Base-by-base conservation (phyloP, 345 rosid species). In the Moricandia moricandioides region DNA sequence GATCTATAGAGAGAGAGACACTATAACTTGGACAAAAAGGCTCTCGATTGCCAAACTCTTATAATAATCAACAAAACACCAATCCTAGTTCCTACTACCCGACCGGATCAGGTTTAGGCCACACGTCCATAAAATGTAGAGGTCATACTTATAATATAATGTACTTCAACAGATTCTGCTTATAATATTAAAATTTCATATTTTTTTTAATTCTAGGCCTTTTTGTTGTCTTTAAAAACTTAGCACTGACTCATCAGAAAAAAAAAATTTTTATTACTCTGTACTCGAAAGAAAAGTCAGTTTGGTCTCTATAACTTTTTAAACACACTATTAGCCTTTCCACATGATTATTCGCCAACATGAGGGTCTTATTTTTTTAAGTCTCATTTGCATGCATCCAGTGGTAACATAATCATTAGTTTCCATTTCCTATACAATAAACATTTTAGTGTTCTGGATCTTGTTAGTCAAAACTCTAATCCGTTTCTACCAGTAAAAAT, bases 361-460 rank as follows among this genome's bases (percentile, higher is more conserved):
- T 78, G 81, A 72, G 78, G 71, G 77, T 55, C 73, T 72, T 72
- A 51, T 67, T 72, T 78, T 78, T 78, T 39, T 72, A 71, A 72
- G 78, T 16, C 51, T 66, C 77, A 60, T 72, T 67, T 78, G 81
- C 81, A 78, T 78, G 81, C 81, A 78, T 78, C 78, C 73, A 78
- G 81, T 78, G 81, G 81, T 78, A 78, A 67, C 81, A 78, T 72
- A 78, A 78, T 78, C 81, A 78, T 78, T 67, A 35, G 30, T 52
- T 54, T 14, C 72, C 65, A 13, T 61, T 72, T 63, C 27, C 65
- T 47, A 21, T 30, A 61, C 55, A 66, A 17, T 21, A 59, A 18
- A 39, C 13, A 26, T 49, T 40, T 29, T 77, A 57, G 64, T 71
- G 64, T 34, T 59, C 59, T 60, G 49, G 72, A 72, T 72, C 64